Evolutionary conservation across 768 basidiomycete species (phyloP).

Genomic region (Tylopilus felleus): DNA sequence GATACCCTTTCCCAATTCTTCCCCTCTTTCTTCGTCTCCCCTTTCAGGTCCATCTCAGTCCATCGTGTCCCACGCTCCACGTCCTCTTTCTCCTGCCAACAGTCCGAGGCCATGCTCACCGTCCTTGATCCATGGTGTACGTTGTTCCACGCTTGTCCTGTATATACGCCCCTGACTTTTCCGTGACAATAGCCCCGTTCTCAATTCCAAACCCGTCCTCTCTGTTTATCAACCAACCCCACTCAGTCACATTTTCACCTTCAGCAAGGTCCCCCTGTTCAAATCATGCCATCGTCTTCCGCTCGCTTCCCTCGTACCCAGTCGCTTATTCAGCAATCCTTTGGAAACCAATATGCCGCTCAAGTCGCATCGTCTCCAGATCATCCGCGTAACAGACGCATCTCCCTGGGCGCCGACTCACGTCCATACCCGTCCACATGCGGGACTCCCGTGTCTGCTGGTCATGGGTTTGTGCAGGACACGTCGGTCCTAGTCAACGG

Average conservation of each 20-base stretch:
- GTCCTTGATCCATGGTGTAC: conserved; percentile 8
- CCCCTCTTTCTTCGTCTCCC: background rate
- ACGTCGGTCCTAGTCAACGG: background rate
- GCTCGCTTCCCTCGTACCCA: conserved; percentile 7
- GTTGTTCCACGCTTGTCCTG: background rate
- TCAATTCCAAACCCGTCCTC: conserved; percentile 2
- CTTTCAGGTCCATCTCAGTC: background rate
- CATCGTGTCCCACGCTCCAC: background rate
- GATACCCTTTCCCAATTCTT: background rate
- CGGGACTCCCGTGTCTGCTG: background rate
- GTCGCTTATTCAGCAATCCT: conserved; percentile 18
- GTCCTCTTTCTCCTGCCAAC: background rate
- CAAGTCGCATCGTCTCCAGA: background rate
- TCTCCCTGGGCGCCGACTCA: too few relatives aligned
- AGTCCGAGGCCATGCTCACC: conserved; percentile 11
- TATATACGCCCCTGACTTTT: background rate
- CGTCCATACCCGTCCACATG: background rate
- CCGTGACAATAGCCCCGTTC: background rate
- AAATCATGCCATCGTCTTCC: conserved; percentile 1
- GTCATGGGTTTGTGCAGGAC: background rate
- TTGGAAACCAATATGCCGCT: background rate
- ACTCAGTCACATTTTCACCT: conserved; percentile 6
- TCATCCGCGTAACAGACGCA: background rate
- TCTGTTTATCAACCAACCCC: conserved; percentile 3
- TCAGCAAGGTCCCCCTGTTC: conserved; percentile 4